Evolutionary conservation across 2,329 filamentous ascomycete genomes (phyloP).

Genomic region (Penicillium rolfsii): DNA sequence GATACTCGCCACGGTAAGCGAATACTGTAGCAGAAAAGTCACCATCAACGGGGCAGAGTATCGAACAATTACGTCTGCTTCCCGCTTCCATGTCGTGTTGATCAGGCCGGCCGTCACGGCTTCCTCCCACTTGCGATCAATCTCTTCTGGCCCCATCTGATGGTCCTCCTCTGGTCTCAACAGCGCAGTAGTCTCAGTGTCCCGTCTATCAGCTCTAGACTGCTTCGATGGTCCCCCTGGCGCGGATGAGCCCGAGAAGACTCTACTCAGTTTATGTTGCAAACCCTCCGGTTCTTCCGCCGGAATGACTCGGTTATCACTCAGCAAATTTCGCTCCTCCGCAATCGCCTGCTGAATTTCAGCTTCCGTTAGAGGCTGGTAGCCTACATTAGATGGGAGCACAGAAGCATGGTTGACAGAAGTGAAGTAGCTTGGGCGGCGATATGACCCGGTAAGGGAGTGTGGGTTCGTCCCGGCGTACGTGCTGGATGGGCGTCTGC

Average conservation of each 20-base stretch:
- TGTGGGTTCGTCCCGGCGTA: conserved; percentile 42
- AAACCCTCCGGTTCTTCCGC: conserved; percentile 50
- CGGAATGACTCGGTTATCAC: conserved; percentile 62
- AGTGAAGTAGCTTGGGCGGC: conserved; percentile 75
- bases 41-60: conserved; percentile 73
- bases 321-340: conserved; percentile 61
- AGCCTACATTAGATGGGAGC: conserved; percentile 54
- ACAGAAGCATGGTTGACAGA: conserved; percentile 72
- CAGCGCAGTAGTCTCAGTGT: conserved; percentile 55
- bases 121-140: conserved; percentile 80
- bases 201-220: conserved; percentile 9
- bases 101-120: conserved; percentile 80
- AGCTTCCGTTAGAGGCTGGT: conserved; percentile 53
- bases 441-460: conserved; percentile 68
- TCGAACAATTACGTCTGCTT: conserved; percentile 75
- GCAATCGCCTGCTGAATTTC: conserved; percentile 59
- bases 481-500: conserved; percentile 44
- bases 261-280: conserved; percentile 32
- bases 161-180: conserved; percentile 52
- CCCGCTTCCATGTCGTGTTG: conserved; percentile 87
- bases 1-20: conserved; percentile 78
- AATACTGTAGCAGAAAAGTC: conserved; percentile 81
- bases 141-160: conserved; percentile 56
- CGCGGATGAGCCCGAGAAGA: conserved; percentile 24
- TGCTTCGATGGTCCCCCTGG: conserved; percentile 19